Evolutionary conservation across 2,329 filamentous ascomycete genomes (phyloP).

Genomic region (Paecilomyces niveus): DNA sequence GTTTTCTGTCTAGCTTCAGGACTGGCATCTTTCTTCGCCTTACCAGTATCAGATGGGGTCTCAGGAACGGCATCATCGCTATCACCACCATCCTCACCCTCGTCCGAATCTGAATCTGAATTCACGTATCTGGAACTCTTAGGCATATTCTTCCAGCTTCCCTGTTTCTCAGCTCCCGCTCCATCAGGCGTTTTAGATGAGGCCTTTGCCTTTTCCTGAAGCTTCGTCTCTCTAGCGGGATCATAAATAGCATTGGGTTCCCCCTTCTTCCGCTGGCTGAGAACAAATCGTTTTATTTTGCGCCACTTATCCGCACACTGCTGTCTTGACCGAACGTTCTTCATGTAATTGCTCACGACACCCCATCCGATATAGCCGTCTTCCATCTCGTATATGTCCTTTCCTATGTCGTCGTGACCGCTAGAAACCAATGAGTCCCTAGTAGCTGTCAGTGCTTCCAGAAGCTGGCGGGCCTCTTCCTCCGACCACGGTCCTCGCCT

Average conservation of each 20-base stretch:
- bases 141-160: neutral
- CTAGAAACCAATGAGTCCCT: conserved; percentile 13
- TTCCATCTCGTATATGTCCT: conserved; percentile 30
- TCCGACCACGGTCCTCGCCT: conserved; percentile 29
- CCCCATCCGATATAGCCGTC: conserved; percentile 27
- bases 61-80: neutral
- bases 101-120: conserved; percentile 5
- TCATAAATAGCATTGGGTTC: conserved; percentile 19
- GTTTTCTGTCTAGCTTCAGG: neutral
- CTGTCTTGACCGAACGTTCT: conserved; percentile 27
- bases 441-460: conserved; percentile 17
- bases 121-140: conserved; percentile 7
- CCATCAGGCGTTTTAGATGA: neutral
- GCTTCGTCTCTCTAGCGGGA: conserved; percentile 5
- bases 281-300: conserved; percentile 19
- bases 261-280: conserved; percentile 12
- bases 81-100: conserved; percentile 2
- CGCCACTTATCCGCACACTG: conserved; percentile 36
- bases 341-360: conserved; percentile 20
- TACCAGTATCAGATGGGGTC: neutral
- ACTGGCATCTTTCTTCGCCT: neutral
- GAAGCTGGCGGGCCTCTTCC: conserved; percentile 24
- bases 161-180: neutral
- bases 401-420: conserved; percentile 15
- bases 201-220: neutral